These are phyloP conservation scores for Aethionema arabicum DNA, from an alignment of 345 rosid species.

Conservation along the genomic window DNA sequence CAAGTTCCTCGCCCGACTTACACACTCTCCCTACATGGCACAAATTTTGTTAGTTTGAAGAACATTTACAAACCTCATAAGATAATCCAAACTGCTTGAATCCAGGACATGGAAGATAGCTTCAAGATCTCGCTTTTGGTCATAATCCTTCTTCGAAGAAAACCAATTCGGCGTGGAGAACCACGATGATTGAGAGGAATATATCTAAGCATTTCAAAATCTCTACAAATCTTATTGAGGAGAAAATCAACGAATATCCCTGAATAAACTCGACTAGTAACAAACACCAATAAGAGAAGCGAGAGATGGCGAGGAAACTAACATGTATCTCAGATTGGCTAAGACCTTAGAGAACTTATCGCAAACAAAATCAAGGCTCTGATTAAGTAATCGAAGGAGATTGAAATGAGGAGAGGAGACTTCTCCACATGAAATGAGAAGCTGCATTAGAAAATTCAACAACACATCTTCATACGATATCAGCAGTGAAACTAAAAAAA, in stretches of 20 bases:
- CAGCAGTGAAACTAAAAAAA: background rate
- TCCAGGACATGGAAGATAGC: conserved; percentile 55
- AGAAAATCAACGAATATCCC: background rate
- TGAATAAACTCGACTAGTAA: background rate
- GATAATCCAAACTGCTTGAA: conserved; percentile 61
- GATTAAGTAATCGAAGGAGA: conserved; percentile 44
- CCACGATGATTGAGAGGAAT: conserved; percentile 19
- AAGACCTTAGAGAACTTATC: conserved; percentile 41
- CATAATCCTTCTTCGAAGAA: conserved; percentile 34
- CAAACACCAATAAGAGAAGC: background rate
- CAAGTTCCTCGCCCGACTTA: conserved; percentile 33
- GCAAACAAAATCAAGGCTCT: conserved; percentile 45
- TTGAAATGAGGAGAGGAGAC: conserved; percentile 38
- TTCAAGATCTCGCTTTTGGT: conserved; percentile 41
- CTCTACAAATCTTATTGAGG: conserved; percentile 21
- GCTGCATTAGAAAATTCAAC: conserved; percentile 29
- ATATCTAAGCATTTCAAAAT: conserved; percentile 34
- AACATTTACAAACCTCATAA: conserved; percentile 50
- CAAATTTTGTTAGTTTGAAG: conserved; percentile 15
- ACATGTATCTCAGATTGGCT: conserved; percentile 37
- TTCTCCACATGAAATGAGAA: conserved; percentile 46
- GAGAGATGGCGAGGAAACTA: too few relatives aligned
- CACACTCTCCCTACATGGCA: conserved; percentile 55
- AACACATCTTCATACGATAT: background rate
- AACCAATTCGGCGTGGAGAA: conserved; percentile 38